Conservation (phyloP, 331 rosid genomes). For the Cydonia oblonga region DNA sequence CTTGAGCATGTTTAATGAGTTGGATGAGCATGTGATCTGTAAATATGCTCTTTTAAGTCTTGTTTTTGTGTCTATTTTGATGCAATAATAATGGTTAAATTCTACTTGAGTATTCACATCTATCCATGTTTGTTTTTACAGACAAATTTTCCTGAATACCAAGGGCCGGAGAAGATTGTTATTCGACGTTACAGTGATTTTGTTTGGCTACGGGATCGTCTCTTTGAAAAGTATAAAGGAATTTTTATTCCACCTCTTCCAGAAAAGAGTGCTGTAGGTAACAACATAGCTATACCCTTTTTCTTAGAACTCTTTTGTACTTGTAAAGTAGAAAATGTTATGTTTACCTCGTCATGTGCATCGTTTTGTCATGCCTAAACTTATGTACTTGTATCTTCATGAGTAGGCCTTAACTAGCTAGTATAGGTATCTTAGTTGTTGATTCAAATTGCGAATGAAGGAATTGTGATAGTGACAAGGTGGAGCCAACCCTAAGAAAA, state of each 20-base stretch:
- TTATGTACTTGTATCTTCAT: background rate
- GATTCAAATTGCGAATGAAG: background rate
- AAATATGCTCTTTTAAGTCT: background rate
- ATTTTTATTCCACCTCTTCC: conserved; percentile 89
- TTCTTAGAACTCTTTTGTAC: background rate
- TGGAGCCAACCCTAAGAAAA: background rate
- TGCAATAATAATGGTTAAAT: background rate
- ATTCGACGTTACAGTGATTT: conserved; percentile 94
- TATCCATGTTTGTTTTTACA: conserved; percentile 15
- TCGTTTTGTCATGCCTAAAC: background rate
- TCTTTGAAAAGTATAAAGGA: conserved; percentile 89
- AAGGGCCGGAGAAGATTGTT: conserved; percentile 97
- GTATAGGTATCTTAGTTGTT: background rate
- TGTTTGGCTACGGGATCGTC: conserved; percentile 86
- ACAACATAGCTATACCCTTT: conserved; percentile 11
- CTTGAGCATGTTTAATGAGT: background rate
- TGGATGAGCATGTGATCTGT: background rate
- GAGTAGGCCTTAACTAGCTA: background rate
- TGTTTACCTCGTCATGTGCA: background rate
- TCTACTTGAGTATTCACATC: background rate
- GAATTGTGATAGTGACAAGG: background rate
- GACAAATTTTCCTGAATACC: conserved; percentile 92
- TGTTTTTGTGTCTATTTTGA: background rate
- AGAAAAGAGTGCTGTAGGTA: conserved; percentile 99
- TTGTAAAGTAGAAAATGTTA: conserved; percentile 6